Evolutionary conservation across 2,329 filamentous ascomycete species (phyloP).

Genomic region (Penicillium psychrosexuale): DNA sequence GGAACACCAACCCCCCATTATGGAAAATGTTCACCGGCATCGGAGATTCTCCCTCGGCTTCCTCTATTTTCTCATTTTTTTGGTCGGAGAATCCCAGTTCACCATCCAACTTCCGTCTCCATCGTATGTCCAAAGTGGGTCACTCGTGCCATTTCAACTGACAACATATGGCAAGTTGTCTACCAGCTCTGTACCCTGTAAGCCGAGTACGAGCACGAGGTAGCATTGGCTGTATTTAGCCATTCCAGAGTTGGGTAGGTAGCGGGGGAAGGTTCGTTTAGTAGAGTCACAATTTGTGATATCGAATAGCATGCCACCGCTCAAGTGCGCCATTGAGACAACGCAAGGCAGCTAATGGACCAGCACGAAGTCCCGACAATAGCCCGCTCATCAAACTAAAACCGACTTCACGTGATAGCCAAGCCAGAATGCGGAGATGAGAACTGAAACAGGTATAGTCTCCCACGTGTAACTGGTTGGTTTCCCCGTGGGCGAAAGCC

Average conservation of each 20-base stretch:
- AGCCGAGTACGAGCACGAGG: not conserved
- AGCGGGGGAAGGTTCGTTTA: not conserved
- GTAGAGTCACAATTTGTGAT: not conserved
- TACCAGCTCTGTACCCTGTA: not conserved
- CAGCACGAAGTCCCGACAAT: not conserved
- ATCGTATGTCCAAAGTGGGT: not conserved
- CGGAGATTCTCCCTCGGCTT: not conserved
- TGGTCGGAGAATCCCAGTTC: not conserved
- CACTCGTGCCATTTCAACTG: not conserved
- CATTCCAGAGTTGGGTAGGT: not conserved
- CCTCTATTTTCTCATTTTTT: not conserved
- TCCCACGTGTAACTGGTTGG: not conserved
- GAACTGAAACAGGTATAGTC: not conserved
- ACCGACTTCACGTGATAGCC: not conserved
- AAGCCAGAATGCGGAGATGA: constrained; percentile 1
- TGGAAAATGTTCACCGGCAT: not conserved
- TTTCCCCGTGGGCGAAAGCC: not conserved
- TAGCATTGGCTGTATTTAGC: constrained; percentile 1
- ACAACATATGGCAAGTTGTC: not conserved
- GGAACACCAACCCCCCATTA: not conserved
- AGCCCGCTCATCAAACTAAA: not conserved
- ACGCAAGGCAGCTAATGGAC: not conserved
- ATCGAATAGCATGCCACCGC: constrained; percentile 1
- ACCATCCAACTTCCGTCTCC: not conserved
- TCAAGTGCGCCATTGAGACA: not conserved